phyloP scores from a whole-genome alignment of 2,329 filamentous ascomycete genomes.

The Nannizzia gypsea region DNA sequence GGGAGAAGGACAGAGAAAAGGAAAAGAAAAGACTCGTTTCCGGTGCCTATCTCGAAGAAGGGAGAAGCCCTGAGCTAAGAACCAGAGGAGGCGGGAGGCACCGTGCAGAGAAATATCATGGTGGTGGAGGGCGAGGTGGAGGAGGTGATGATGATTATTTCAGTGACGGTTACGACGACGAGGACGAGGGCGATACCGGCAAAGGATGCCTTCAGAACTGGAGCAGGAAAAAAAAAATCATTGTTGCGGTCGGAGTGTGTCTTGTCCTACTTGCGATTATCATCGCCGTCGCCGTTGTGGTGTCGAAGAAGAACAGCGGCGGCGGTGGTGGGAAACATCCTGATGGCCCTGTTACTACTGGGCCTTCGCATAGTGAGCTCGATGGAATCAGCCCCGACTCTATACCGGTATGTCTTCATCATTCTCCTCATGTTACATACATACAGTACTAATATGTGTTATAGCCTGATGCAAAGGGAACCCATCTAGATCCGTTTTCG shows the following conservation, averaged over 20 bases:
- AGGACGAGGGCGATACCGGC: slow-evolving; percentile 27
- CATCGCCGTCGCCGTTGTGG: slow-evolving; percentile 54
- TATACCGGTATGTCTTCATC: slow-evolving; percentile 43
- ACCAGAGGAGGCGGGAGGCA: slow-evolving; percentile 37
- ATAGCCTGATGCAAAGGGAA: slow-evolving; percentile 52
- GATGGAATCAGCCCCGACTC: slow-evolving; percentile 43
- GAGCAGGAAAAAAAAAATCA: slow-evolving; percentile 35
- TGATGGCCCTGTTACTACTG: slow-evolving; percentile 19
- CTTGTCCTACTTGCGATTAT: slow-evolving; percentile 52
- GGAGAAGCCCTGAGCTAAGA: slow-evolving; percentile 40
- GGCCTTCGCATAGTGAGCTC: slow-evolving; percentile 37
- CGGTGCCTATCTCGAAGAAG: slow-evolving; percentile 58
- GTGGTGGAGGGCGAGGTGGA: slow-evolving; percentile 29
- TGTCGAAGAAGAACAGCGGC: slow-evolving; percentile 48
- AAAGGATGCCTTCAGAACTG: slow-evolving; percentile 25
- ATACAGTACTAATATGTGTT: slow-evolving; percentile 12
- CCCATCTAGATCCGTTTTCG: slow-evolving; percentile 74
- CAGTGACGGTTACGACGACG: slow-evolving; percentile 22
- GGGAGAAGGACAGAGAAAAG: slow-evolving; percentile 18
- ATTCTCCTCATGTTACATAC: neutral
- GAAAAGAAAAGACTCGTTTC: slow-evolving; percentile 54
- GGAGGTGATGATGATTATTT: slow-evolving; percentile 20
- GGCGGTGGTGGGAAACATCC: slow-evolving; percentile 17
- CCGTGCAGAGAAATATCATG: slow-evolving; percentile 39
- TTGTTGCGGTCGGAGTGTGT: slow-evolving; percentile 45